These are phyloP conservation scores for Inga laurina DNA, from an alignment of 306 rosid species.

Conservation along the genomic window DNA sequence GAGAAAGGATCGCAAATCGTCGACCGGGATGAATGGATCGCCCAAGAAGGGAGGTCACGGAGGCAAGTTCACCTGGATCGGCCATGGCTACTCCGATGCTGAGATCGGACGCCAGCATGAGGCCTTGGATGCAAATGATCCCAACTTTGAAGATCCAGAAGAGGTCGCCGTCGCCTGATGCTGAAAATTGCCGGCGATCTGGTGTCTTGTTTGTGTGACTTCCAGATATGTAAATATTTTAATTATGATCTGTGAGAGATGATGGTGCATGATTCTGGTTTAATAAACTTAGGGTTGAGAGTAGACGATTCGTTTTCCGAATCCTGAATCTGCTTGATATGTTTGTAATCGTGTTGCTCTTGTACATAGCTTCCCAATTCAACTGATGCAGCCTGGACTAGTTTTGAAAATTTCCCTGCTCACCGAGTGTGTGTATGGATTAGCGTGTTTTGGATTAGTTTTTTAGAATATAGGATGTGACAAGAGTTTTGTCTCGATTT, in stretches of 20 bases:
- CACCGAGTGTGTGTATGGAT: too few relatives aligned
- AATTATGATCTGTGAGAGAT: background rate
- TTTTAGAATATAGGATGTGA: too few relatives aligned
- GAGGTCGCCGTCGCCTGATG: slow-evolving; percentile 49
- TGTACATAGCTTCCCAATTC: background rate
- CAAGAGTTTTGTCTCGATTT: too few relatives aligned
- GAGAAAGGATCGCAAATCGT: slow-evolving; percentile 75
- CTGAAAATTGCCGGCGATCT: background rate
- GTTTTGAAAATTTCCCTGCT: background rate
- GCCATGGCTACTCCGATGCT: slow-evolving; percentile 47
- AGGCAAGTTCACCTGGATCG: slow-evolving; percentile 92
- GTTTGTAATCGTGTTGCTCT: background rate
- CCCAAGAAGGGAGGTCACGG: slow-evolving; percentile 97
- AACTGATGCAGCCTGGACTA: background rate
- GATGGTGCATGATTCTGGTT: background rate
- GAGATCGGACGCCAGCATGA: slow-evolving; percentile 53
- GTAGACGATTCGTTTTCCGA: background rate
- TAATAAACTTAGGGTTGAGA: background rate
- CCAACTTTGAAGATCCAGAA: slow-evolving; percentile 75
- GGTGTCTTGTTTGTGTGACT: background rate
- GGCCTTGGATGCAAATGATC: slow-evolving; percentile 67
- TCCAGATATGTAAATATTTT: slow-evolving; percentile 25
- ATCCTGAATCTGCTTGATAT: background rate
- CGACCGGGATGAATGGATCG: slow-evolving; percentile 82
- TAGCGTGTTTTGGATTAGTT: too few relatives aligned